Base-by-base conservation (phyloP, 2,329 filamentous ascomycete genomes). In the Colletotrichum sp. region DNA sequence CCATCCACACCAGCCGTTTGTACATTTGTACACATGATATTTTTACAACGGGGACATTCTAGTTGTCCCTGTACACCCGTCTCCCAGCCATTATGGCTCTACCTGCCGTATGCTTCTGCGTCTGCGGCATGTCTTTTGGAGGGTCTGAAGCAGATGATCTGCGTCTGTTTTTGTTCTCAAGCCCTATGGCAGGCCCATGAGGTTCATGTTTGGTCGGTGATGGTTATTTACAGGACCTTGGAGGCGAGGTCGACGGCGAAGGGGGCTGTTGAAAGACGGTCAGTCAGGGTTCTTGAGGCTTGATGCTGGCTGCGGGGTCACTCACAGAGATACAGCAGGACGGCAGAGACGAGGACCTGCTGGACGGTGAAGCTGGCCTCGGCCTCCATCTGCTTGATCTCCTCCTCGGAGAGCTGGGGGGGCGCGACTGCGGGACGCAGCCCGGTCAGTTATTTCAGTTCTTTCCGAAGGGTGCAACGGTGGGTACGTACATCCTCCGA, bases 241-340 rank as follows among this genome's bases (percentile, higher is more conserved):
- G 85, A 85, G 72, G 86, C 83, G 78, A 88, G 87, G 76, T 92
- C 89, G 80, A 92, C 86, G 78, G 89, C 87, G 80, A 92, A 92
- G 69, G 91, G 91, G 71, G 90, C 91, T 92, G 69, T 26, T 26
- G n/a, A 32, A 21, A 3, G 1, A 52, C 24, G 15, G n/a, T 67
- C 68, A 64, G 64, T 9, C 13, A 43, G 24, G 12, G 8, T 21
- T n/a, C 38, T 8, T 28, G 36, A 13, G 26, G 48, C 43, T 2
- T 30, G 48, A 13, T 28, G 38, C 2, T 3, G 55, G 43, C 7
- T 16, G 16, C 10, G 16, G 24, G 21, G 48, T n/a, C 10, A 83
- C 94, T 73, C 91, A 97, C 95, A 95, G 76, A 97, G 86, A 83
- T 96, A 96, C 65, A 97, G 89, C 66, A 94, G 84, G 52, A 93